These are phyloP conservation scores for Lasiosphaeris hirsuta DNA, from an alignment of 495 filamentous ascomycete genomes.

Conservation along the genomic window DNA sequence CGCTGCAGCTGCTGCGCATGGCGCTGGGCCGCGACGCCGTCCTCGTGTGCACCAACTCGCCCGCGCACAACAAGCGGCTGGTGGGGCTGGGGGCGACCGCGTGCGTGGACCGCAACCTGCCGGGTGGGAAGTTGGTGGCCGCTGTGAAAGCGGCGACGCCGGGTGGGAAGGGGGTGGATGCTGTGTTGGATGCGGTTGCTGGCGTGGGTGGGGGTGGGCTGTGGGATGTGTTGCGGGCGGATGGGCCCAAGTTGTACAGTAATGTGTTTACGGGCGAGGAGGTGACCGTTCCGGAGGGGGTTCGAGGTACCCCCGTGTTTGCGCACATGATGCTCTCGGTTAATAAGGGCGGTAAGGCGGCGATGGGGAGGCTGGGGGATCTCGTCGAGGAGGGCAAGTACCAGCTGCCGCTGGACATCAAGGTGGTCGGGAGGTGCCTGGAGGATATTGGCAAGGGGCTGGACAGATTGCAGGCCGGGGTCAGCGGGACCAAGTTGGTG, in stretches of 20 bases:
- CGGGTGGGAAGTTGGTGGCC: conserved; percentile 11
- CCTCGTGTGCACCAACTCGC: conserved; percentile 41
- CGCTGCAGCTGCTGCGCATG: conserved; percentile 41
- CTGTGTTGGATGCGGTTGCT: conserved; percentile 36
- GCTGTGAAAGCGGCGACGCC: conserved; percentile 32
- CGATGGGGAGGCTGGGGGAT: conserved; percentile 22
- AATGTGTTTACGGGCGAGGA: conserved; percentile 32
- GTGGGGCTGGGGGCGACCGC: conserved; percentile 31
- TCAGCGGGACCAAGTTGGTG: conserved; percentile 38
- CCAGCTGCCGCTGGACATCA: conserved; percentile 24
- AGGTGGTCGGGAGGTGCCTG: conserved; percentile 35
- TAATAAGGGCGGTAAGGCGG: neutral
- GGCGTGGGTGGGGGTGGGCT: conserved; percentile 17
- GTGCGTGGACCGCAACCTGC: conserved; percentile 30
- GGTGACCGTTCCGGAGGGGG: conserved; percentile 22
- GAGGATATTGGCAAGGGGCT: conserved; percentile 28
- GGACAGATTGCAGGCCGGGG: conserved; percentile 28
- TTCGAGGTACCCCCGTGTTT: conserved; percentile 22
- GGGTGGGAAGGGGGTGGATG: conserved; percentile 35
- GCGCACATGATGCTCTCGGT: conserved; percentile 23
- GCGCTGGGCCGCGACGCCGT: conserved; percentile 28
- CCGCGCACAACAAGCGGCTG: conserved; percentile 28
- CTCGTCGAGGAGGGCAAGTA: conserved; percentile 25
- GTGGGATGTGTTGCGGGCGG: conserved; percentile 18
- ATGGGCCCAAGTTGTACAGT: conserved; percentile 35